Percentiles rank a stretch among this genome's conserved stretches.
Evolutionary conservation across 2,329 filamentous ascomycete species (phyloP).

Genomic region (Trichophyton schoenleinii): DNA sequence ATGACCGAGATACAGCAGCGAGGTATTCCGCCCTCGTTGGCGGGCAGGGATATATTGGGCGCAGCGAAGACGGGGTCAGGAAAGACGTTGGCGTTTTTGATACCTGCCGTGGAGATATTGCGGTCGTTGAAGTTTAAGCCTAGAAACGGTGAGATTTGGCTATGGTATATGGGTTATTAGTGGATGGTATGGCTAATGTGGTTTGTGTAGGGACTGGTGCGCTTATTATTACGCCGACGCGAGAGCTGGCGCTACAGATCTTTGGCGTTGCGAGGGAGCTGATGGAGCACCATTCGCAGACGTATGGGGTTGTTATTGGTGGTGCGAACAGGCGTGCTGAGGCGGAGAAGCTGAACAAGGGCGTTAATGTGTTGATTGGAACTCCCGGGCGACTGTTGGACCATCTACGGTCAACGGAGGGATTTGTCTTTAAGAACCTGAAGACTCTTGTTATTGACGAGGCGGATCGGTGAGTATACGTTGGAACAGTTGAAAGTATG

Average conservation of each 20-base stretch:
- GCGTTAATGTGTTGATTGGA: slow-evolving; percentile 86
- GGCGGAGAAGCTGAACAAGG: slow-evolving; percentile 85
- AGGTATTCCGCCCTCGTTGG: slow-evolving; percentile 75
- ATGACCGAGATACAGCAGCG: slow-evolving; percentile 93
- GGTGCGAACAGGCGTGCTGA: slow-evolving; percentile 85
- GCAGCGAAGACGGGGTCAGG: slow-evolving; percentile 93
- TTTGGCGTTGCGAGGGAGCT: slow-evolving; percentile 90
- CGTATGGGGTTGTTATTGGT: slow-evolving; percentile 90
- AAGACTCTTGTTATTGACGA: slow-evolving; percentile 91
- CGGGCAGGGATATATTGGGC: slow-evolving; percentile 83
- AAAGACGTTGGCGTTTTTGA: slow-evolving; percentile 89
- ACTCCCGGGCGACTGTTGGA: slow-evolving; percentile 88
- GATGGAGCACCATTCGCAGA: slow-evolving; percentile 87
- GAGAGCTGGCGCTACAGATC: slow-evolving; percentile 89
- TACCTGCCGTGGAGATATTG: slow-evolving; percentile 89
- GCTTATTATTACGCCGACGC: slow-evolving; percentile 81
- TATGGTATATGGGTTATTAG: background rate
- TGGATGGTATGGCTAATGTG: background rate
- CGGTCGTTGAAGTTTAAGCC: slow-evolving; percentile 86
- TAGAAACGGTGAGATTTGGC: slow-evolving; percentile 50
- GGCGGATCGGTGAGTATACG: slow-evolving; percentile 46
- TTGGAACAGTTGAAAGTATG: too few species aligned
- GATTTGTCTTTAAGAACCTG: slow-evolving; percentile 84
- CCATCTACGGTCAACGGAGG: slow-evolving; percentile 82
- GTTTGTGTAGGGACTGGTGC: slow-evolving; percentile 55